Base-by-base conservation (phyloP, 441 rosid species). In the Monsonia emarginata region DNA sequence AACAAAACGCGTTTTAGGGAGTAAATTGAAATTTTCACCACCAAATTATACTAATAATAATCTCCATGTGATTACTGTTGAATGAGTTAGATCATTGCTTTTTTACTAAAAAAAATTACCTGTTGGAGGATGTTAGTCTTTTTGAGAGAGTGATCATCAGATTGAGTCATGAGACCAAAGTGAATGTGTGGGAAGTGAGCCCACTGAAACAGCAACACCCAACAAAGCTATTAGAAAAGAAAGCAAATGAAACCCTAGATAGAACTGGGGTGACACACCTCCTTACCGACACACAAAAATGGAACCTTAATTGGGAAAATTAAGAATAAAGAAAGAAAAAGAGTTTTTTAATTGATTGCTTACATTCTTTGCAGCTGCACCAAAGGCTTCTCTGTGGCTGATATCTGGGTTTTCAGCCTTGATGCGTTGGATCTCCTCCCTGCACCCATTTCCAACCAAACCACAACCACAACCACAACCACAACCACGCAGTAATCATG, bases 131-230 rank as follows among this genome's bases (percentile, higher is more conserved):
- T 61, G 78, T 79, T 85, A 40, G 95, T 27, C 70, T 86, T 94
- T 95, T 85, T 89, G 92, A 88, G 97, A 44, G 6, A 14, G 50
- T n/a, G 50, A 44, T 44, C 50, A 81, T 94, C 97, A 81, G n/a
- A n/a, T n/a, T n/a, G n/a, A n/a, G 97, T 94, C 89, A 86, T 80
- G 65, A 94, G 96, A 69, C 99, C 96, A 82, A 88, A 91, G 75
- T 91, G 99, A 74, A 89, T 94, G 84, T 91, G 92, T 0, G 99
- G 99, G 71, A 91, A 94, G 61, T 94, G 98, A 87, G 98, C 98
- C 99, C 99, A 94, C 99, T 94, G 75, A 62, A 71, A 36, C 59
- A 62, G 5, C 36, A 32, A 32, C 5, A 32, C 36, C 36, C 36
- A 32, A 64, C 36, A 13, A 63, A 31, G 4, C n/a, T n/a, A n/a